phyloP scores from a whole-genome alignment of 306 rosid genomes.

The Bauhinia variegata region DNA sequence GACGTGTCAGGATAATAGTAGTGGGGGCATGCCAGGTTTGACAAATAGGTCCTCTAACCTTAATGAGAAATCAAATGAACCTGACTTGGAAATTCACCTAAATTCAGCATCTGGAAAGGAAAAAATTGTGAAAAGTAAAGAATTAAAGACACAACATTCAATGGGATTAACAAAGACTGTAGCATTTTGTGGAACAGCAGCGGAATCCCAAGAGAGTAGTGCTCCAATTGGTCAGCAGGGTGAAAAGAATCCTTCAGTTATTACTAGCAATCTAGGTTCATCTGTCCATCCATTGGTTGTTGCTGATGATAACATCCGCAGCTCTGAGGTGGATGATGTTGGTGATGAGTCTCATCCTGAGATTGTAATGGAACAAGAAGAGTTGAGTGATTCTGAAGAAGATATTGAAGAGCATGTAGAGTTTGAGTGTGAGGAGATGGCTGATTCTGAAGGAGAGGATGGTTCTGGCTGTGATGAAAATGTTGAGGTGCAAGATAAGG shows the following conservation, averaged over 20 bases:
- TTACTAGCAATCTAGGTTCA: constrained; percentile 45
- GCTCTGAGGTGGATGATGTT: constrained; percentile 52
- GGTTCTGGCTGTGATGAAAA: constrained; percentile 68
- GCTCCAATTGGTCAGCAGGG: constrained; percentile 38
- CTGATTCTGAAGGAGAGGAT: constrained; percentile 95
- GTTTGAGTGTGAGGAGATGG: constrained; percentile 96
- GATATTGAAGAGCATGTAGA: constrained; percentile 91
- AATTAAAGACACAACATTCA: constrained; percentile 39
- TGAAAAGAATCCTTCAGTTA: constrained; percentile 42
- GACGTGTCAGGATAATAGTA: constrained; percentile 36
- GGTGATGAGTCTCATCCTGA: constrained; percentile 79
- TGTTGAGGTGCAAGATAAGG: constrained; percentile 63
- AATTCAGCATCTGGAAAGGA: constrained; percentile 64
- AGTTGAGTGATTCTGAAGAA: constrained; percentile 88
- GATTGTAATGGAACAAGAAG: constrained; percentile 96
- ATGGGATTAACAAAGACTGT: constrained; percentile 36
- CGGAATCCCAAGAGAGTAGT: constrained; percentile 35
- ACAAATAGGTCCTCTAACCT: constrained; percentile 38
- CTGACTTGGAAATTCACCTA: constrained; percentile 84
- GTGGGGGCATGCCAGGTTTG: constrained; percentile 28
- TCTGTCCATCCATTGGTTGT: constrained; percentile 39
- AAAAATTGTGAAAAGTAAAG: constrained; percentile 45
- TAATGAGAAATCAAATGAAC: constrained; percentile 60
- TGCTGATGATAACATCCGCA: constrained; percentile 47
- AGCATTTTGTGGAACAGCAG: constrained; percentile 38